phyloP scores from a whole-genome alignment of 257 asterid species.

The Plantago ovata region DNA sequence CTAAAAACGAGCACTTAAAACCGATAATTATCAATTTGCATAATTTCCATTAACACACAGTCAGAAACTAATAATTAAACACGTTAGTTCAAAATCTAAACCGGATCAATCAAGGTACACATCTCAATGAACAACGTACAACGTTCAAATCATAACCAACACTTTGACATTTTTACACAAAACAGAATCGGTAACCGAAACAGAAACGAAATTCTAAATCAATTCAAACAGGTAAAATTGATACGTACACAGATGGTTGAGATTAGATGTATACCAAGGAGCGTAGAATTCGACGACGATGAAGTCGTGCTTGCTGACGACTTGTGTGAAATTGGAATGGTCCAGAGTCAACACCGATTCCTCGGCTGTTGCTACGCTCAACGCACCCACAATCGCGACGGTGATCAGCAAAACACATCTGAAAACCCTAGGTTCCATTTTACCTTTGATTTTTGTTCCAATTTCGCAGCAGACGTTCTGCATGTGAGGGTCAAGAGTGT shows the following conservation, averaged over 20 bases:
- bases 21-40: too few species aligned
- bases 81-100: too few species aligned
- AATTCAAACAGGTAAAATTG: not conserved
- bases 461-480: conserved; percentile 24
- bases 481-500: conserved; percentile 23
- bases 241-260: not conserved
- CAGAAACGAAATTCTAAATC: conserved; percentile 5
- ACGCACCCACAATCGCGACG: conserved; percentile 15
- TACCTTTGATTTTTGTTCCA: conserved; percentile 9
- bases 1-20: too few species aligned
- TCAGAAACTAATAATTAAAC: too few species aligned
- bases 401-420: conserved; percentile 25
- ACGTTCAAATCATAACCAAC: not conserved
- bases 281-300: conserved; percentile 83
- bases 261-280: conserved; percentile 44
- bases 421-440: conserved; percentile 40
- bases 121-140: conserved; percentile 1
- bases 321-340: conserved; percentile 52
- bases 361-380: conserved; percentile 17
- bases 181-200: not conserved
- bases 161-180: not conserved
- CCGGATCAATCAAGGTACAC: not conserved
- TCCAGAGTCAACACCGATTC: conserved; percentile 62
- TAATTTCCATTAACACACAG: too few species aligned
- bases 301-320: conserved; percentile 45